Evolutionary conservation across 805 yeast genomes (phyloP).

Genomic region (Kuraishia molischiana): DNA sequence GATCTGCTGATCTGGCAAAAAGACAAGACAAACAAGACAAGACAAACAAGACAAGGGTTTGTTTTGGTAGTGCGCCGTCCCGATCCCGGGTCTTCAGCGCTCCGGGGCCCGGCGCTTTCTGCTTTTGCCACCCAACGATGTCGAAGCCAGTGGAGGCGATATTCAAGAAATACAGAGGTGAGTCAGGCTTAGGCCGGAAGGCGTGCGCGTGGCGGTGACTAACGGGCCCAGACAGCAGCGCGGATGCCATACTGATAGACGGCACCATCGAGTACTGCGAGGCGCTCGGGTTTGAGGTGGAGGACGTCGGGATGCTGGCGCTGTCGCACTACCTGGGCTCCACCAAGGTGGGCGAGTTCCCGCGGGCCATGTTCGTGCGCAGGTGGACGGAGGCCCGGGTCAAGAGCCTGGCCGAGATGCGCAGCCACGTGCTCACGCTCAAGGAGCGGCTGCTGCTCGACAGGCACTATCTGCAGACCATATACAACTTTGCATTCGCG

Average conservation of each 20-base stretch:
- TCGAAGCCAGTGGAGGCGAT: conserved; percentile 15
- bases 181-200: too few relatives aligned
- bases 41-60: too few relatives aligned
- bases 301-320: conserved; percentile 61
- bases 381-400: conserved; percentile 38
- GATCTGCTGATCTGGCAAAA: too few relatives aligned
- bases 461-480: conserved; percentile 33
- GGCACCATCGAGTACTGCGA: conserved; percentile 64
- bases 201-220: too few relatives aligned
- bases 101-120: too few relatives aligned
- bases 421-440: conserved; percentile 21
- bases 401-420: conserved; percentile 37
- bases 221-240: too few relatives aligned
- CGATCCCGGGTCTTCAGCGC: too few relatives aligned
- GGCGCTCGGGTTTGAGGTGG: conserved; percentile 64
- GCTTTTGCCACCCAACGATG: background rate
- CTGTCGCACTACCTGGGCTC: conserved; percentile 62
- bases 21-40: too few relatives aligned
- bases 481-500: conserved; percentile 66
- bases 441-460: conserved; percentile 23
- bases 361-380: conserved; percentile 34
- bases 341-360: conserved; percentile 57
- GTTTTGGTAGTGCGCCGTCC: too few relatives aligned
- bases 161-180: conserved; percentile 20
- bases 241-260: conserved; percentile 57